Percentiles rank a stretch among this genome's conserved stretches.
Conservation (phyloP, 495 filamentous ascomycete genomes). For the Parmelia sp. region DNA sequence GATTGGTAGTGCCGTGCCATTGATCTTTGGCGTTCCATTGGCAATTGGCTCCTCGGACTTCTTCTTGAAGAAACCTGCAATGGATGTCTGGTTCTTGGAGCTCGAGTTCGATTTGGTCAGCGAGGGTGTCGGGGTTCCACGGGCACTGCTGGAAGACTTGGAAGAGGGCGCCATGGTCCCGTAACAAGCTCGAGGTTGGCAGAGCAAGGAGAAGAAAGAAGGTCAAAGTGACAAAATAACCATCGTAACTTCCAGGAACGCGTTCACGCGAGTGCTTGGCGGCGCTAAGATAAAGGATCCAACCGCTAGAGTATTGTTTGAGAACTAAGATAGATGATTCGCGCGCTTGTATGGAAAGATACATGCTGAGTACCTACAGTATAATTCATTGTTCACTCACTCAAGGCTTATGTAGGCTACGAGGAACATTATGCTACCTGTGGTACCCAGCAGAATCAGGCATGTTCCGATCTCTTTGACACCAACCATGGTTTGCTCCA, state of each 20-base stretch:
- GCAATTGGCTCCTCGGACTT: conserved; percentile 44
- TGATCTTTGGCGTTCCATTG: conserved; percentile 40
- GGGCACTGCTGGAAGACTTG: conserved; percentile 17
- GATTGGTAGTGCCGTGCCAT: conserved; percentile 30
- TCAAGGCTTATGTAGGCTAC: no score
- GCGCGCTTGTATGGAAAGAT: no score
- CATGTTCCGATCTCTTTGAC: no score
- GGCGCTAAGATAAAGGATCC: no score
- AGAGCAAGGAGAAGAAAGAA: neutral
- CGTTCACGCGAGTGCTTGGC: neutral
- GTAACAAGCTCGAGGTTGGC: neutral
- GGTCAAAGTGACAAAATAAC: neutral
- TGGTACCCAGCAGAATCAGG: no score
- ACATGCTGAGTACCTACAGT: no score
- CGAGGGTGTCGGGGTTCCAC: conserved; percentile 32
- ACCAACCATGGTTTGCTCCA: no score
- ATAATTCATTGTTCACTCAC: no score
- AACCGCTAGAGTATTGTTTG: no score
- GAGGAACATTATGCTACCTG: no score
- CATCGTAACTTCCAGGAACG: neutral
- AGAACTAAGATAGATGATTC: no score
- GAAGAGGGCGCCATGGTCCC: conserved; percentile 17
- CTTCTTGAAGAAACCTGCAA: conserved; percentile 82
- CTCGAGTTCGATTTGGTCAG: conserved; percentile 44
- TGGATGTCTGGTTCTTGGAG: conserved; percentile 67